These are phyloP conservation scores for Bromus sterilis DNA, from an alignment of 176 grass and related monocot species.

Conservation along the genomic window DNA sequence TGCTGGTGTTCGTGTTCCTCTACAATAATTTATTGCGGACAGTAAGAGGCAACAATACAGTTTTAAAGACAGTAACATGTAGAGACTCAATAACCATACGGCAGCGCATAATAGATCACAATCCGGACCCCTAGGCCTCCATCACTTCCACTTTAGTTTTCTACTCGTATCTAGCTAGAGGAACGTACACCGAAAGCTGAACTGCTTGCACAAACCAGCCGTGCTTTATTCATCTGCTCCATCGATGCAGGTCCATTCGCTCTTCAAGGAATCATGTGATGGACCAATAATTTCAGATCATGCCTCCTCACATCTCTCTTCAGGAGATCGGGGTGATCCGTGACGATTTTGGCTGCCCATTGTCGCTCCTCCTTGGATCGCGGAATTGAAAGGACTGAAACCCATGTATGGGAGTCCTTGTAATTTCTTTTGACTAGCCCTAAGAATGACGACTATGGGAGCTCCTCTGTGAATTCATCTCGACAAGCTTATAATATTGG, in stretches of 20 bases:
- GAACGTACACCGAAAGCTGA: background rate
- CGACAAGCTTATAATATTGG: no score
- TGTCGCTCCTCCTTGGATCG: constrained; percentile 5
- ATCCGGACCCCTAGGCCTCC: background rate
- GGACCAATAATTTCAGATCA: background rate
- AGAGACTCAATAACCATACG: background rate
- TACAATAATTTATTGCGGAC: no score
- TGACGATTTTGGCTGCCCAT: constrained; percentile 12
- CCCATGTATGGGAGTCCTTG: no score
- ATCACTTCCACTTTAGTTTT: background rate
- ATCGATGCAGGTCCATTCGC: background rate
- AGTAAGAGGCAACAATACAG: no score
- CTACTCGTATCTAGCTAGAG: background rate
- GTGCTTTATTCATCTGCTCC: background rate
- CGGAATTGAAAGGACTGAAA: no score
- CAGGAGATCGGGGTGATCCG: constrained; percentile 40
- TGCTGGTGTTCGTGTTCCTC: no score
- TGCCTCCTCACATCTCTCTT: background rate
- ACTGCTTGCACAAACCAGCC: background rate
- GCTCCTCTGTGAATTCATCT: no score
- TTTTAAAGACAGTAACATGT: background rate
- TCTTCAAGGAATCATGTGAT: constrained; percentile 32
- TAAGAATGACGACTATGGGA: no score
- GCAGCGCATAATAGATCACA: background rate
- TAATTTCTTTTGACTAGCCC: no score